phyloP scores from a whole-genome alignment of 2,329 filamentous ascomycete genomes.

The Alternaria triticimaculans region DNA sequence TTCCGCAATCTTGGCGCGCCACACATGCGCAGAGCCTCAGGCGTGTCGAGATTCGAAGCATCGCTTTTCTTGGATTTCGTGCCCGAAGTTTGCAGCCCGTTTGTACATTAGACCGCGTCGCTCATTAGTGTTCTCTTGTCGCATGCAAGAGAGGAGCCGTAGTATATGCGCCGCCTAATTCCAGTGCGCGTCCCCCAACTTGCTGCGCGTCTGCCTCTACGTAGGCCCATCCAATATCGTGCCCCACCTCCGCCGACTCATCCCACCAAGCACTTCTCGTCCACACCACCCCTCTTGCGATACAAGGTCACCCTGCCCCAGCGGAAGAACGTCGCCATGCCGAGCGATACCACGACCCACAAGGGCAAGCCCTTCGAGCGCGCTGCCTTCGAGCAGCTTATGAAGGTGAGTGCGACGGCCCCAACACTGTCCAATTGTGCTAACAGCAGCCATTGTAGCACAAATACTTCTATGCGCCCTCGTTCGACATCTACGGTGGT shows the following conservation, averaged over 20 bases:
- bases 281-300: slow-evolving; percentile 37
- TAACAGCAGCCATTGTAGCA: slow-evolving; percentile 36
- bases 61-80: slow-evolving; percentile 5
- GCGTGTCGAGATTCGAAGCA: slow-evolving; percentile 2
- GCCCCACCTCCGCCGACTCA: slow-evolving; percentile 40
- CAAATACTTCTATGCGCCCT: slow-evolving; percentile 83
- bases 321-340: slow-evolving; percentile 41
- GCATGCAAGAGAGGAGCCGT: slow-evolving; percentile 22
- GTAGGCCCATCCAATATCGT: slow-evolving; percentile 35
- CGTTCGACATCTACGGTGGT: slow-evolving; percentile 93
- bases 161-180: slow-evolving; percentile 48
- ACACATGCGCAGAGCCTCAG: background rate
- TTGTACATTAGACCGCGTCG: slow-evolving; percentile 29
- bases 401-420: slow-evolving; percentile 71
- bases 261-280: slow-evolving; percentile 46
- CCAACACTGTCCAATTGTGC: slow-evolving; percentile 22
- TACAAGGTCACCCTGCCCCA: slow-evolving; percentile 33
- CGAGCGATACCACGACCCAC: slow-evolving; percentile 61
- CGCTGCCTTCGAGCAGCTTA: slow-evolving; percentile 78
- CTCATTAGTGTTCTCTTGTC: slow-evolving; percentile 29
- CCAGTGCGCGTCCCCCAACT: slow-evolving; percentile 47
- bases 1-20: slow-evolving; percentile 15
- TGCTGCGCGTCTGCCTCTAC: slow-evolving; percentile 31
- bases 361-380: slow-evolving; percentile 87
- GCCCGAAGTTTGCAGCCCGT: slow-evolving; percentile 6